phyloP scores from a whole-genome alignment of 1,284 basidiomycete species.

The Chalciporus sp. region DNA sequence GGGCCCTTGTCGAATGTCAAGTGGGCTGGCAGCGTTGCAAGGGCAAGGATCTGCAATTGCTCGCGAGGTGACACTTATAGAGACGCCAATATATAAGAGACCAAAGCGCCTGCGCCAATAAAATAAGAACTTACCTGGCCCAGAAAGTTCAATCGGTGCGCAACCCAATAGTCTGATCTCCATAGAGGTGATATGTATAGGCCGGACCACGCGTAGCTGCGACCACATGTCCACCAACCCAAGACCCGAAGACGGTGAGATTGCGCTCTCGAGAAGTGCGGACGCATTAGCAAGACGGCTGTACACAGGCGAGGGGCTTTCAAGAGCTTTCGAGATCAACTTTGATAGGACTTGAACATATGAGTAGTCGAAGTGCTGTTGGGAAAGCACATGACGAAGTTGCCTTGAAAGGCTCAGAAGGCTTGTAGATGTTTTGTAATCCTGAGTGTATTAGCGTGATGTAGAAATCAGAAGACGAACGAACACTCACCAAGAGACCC shows the following conservation, averaged over 20 bases:
- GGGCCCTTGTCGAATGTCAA: conserved; percentile 7
- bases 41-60: conserved; percentile 26
- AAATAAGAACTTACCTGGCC: conserved; percentile 15
- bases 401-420: conserved; percentile 41
- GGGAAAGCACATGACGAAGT: conserved; percentile 34
- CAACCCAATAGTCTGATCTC: conserved; percentile 24
- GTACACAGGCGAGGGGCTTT: conserved; percentile 38
- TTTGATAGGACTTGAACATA: conserved; percentile 43
- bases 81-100: not conserved
- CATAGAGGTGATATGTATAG: conserved; percentile 14
- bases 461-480: not conserved
- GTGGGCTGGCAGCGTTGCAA: conserved; percentile 27
- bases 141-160: not conserved
- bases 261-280: conserved; percentile 39
- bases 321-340: conserved; percentile 44
- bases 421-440: conserved; percentile 26
- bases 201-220: conserved; percentile 35
- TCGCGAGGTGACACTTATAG: conserved; percentile 26
- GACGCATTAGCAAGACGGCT: conserved; percentile 33
- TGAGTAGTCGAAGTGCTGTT: conserved; percentile 49
- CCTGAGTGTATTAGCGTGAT: conserved; percentile 11
- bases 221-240: conserved; percentile 61
- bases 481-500: conserved; percentile 13
- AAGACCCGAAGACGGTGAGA: conserved; percentile 56
- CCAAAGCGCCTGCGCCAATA: not conserved